These are phyloP conservation scores for Aspergillus glaucus DNA, from an alignment of 2,329 filamentous ascomycete genomes.

Conservation along the genomic window DNA sequence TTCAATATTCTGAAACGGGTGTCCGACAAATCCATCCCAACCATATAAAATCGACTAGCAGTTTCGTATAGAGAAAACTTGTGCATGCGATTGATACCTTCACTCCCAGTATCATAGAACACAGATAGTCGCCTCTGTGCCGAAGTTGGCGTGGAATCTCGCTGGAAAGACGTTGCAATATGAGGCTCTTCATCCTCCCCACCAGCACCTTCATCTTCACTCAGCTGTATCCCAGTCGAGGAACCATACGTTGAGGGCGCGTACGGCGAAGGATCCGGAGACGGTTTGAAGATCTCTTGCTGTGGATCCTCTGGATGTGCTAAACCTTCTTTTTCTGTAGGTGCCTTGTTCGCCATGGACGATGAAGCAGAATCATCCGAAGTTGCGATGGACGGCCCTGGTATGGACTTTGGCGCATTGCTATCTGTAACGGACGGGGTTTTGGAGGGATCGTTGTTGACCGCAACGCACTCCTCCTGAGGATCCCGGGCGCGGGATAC, in stretches of 20 bases:
- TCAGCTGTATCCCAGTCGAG: conserved; percentile 24
- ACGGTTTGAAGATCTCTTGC: conserved; percentile 9
- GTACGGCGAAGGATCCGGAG: conserved; percentile 17
- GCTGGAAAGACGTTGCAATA: conserved; percentile 40
- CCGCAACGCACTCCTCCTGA: conserved; percentile 15
- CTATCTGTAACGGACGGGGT: conserved; percentile 13
- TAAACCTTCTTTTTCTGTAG: conserved; percentile 10
- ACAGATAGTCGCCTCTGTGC: conserved; percentile 34
- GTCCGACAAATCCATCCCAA: conserved; percentile 86
- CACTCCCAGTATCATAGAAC: conserved; percentile 29
- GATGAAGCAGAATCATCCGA: conserved; percentile 9
- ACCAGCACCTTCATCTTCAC: conserved; percentile 29
- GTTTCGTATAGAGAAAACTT: conserved; percentile 98
- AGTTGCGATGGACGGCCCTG: conserved; percentile 4
- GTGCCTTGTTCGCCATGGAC: conserved; percentile 6
- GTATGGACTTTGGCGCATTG: conserved; percentile 7
- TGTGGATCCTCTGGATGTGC: conserved; percentile 7
- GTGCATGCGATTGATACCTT: conserved; percentile 65
- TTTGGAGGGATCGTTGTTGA: conserved; percentile 15
- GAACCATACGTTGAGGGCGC: conserved; percentile 24
- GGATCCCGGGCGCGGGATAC: conserved; percentile 22
- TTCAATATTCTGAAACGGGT: conserved; percentile 85
- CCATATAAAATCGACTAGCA: conserved; percentile 84
- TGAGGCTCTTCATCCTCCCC: conserved; percentile 41
- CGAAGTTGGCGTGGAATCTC: conserved; percentile 33